phyloP scores from a whole-genome alignment of 2,329 filamentous ascomycete genomes.

The Calonectria pauciramosa region DNA sequence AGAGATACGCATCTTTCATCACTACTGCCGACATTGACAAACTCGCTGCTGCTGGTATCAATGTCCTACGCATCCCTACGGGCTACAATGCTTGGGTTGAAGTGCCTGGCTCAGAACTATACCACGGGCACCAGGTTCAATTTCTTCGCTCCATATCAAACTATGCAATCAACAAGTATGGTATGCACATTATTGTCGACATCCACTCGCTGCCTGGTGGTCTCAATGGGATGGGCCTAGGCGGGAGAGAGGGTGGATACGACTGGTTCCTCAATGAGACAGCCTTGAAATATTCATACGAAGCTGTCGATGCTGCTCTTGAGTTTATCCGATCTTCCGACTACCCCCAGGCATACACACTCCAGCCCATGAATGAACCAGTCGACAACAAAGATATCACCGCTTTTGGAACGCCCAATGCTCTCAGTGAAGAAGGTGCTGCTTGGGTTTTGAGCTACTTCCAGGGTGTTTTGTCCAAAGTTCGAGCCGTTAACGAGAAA shows the following conservation, averaged over 20 bases:
- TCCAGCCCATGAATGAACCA: slow-evolving; percentile 25
- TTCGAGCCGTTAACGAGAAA: background rate
- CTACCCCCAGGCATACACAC: background rate
- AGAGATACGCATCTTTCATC: slow-evolving; percentile 22
- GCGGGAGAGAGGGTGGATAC: slow-evolving; percentile 4
- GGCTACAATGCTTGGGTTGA: slow-evolving; percentile 28
- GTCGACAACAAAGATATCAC: slow-evolving; percentile 16
- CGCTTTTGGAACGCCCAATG: slow-evolving; percentile 4
- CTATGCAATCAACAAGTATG: slow-evolving; percentile 23
- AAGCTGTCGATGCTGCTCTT: slow-evolving; percentile 20
- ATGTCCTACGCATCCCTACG: slow-evolving; percentile 22
- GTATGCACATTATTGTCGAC: slow-evolving; percentile 29
- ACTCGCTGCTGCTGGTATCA: slow-evolving; percentile 16
- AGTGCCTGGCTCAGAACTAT: slow-evolving; percentile 25
- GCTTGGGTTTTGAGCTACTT: slow-evolving; percentile 23
- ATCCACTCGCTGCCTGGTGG: slow-evolving; percentile 27
- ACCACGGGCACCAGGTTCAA: slow-evolving; percentile 15
- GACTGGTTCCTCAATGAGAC: slow-evolving; percentile 26
- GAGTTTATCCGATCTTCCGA: slow-evolving; percentile 18
- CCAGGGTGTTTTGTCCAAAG: slow-evolving; percentile 19
- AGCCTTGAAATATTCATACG: slow-evolving; percentile 5
- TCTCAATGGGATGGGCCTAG: slow-evolving; percentile 21
- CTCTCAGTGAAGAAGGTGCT: slow-evolving; percentile 16
- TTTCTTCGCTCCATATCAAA: slow-evolving; percentile 12
- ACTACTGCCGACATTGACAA: slow-evolving; percentile 19